Evolutionary conservation across 768 basidiomycete species (phyloP).

Genomic region (Astraeus odoratus): DNA sequence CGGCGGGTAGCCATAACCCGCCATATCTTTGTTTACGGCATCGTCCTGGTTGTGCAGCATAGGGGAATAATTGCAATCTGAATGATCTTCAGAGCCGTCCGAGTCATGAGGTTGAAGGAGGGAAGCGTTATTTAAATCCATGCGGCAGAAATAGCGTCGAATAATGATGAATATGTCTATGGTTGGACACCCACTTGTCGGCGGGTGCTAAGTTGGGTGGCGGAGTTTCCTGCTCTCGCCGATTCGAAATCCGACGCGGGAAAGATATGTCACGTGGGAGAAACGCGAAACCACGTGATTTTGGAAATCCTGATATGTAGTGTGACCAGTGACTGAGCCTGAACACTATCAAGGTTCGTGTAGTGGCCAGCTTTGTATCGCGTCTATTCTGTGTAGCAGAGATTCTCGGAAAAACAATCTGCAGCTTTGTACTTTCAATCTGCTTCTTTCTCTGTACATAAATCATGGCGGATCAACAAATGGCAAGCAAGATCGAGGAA

Average conservation of each 20-base stretch:
- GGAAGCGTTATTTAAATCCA: background rate
- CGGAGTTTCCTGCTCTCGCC: too few relatives aligned
- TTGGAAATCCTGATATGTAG: too few relatives aligned
- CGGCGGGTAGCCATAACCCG: background rate
- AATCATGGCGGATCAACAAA: conserved; percentile 30
- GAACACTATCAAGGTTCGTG: too few relatives aligned
- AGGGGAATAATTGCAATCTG: background rate
- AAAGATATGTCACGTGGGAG: conserved; percentile 12
- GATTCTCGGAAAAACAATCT: too few relatives aligned
- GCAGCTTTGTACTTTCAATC: conserved; percentile 5
- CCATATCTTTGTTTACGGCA: background rate
- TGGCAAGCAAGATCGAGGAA: conserved; percentile 55
- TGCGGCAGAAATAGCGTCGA: background rate
- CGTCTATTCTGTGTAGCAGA: too few relatives aligned
- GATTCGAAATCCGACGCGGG: background rate
- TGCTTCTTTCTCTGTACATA: conserved; percentile 1
- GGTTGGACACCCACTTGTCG: too few relatives aligned
- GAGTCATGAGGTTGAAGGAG: background rate
- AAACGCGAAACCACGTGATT: conserved; percentile 23
- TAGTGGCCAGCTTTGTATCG: too few relatives aligned
- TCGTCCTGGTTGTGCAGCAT: conserved; percentile 3
- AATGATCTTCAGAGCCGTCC: background rate
- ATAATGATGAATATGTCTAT: too few relatives aligned
- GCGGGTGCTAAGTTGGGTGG: too few relatives aligned
- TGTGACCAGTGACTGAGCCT: conserved; percentile 1